Conservation (phyloP, 208 protist species). For the Novymonas esmeraldas region DNA sequence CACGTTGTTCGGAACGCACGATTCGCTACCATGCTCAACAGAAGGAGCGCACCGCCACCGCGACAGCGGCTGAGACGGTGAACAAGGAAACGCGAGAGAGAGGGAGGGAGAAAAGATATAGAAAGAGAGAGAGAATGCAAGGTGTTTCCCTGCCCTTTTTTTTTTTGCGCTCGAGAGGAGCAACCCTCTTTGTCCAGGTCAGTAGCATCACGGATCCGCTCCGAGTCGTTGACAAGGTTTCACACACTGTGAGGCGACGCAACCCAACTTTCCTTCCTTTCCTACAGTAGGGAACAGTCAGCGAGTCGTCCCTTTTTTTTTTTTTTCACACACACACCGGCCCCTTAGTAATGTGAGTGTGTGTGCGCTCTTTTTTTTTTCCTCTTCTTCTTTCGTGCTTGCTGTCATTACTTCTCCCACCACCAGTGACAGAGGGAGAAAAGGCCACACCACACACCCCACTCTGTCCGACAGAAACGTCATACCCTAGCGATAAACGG, state of each 20-base stretch:
- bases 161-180: too few relatives aligned
- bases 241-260: neutral
- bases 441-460: too few relatives aligned
- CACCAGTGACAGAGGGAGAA: too few relatives aligned
- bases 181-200: too few relatives aligned
- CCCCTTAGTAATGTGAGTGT: too few relatives aligned
- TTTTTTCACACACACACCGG: neutral
- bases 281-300: too few relatives aligned
- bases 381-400: too few relatives aligned
- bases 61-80: neutral
- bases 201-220: neutral
- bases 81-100: neutral
- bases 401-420: too few relatives aligned
- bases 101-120: slow-evolving; percentile 4
- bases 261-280: neutral
- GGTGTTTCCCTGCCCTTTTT: too few relatives aligned
- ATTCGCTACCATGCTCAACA: neutral
- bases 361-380: too few relatives aligned
- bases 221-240: neutral
- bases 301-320: neutral
- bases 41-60: neutral
- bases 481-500: neutral
- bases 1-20: neutral
- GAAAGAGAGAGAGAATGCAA: neutral
- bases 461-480: neutral